Conservation (phyloP, 768 basidiomycete genomes). For the Mycena latifolia region DNA sequence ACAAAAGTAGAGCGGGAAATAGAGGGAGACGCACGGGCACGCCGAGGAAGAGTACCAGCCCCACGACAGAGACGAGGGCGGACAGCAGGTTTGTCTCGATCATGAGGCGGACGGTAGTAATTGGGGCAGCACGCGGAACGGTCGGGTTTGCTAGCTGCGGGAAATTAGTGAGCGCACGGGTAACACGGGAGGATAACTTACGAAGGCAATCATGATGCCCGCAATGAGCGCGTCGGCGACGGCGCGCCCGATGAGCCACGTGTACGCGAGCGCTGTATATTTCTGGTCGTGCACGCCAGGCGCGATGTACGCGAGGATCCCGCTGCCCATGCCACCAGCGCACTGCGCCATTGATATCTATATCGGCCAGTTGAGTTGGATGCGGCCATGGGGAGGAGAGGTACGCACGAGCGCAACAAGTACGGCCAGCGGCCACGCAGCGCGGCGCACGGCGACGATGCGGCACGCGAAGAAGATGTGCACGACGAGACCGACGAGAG, state of each 20-base stretch:
- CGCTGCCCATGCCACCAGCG: slow-evolving; percentile 16
- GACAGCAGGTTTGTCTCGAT: slow-evolving; percentile 20
- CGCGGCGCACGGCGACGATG: slow-evolving; percentile 10
- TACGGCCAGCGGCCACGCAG: slow-evolving; percentile 12
- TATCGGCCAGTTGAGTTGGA: neutral
- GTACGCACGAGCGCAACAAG: slow-evolving; percentile 14
- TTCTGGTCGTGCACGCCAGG: neutral
- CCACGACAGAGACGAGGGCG: slow-evolving; percentile 3
- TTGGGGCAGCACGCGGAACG: neutral
- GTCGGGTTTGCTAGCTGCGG: slow-evolving; percentile 4
- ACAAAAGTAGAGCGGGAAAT: too few species aligned
- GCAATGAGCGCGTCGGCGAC: slow-evolving; percentile 24
- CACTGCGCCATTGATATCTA: slow-evolving; percentile 8
- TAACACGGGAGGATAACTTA: neutral
- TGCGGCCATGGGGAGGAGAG: too few species aligned
- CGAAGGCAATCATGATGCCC: slow-evolving; percentile 13
- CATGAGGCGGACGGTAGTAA: neutral
- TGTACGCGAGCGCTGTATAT: neutral
- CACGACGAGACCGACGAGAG: slow-evolving; percentile 14
- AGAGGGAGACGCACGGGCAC: neutral
- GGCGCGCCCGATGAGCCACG: slow-evolving; percentile 12
- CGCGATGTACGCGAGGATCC: neutral
- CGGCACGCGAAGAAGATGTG: slow-evolving; percentile 25
- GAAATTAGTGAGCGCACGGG: too few species aligned
- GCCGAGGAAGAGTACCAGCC: slow-evolving; percentile 12